Evolutionary conservation across 2,329 filamentous ascomycete genomes (phyloP), one percentile per base, ranked within the genome.

Genomic region (Orbilia oligospora): DNA sequence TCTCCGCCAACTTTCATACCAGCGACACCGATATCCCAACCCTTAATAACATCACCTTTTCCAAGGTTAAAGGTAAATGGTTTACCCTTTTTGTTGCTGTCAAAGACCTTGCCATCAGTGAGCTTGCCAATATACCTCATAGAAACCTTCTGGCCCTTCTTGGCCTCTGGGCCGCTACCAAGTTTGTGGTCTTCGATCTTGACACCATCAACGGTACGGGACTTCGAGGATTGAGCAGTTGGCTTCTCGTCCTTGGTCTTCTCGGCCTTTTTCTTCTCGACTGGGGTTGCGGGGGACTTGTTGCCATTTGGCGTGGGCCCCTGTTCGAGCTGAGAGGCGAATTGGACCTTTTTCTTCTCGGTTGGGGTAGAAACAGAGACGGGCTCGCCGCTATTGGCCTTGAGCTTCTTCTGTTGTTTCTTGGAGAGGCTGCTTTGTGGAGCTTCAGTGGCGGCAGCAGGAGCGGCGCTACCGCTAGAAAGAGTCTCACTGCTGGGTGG

Each of bases 101-200:
- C 95, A 83, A 99, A 99, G 82, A 97, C 91, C 87, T 97, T 97
- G 86, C 94, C 94, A 85, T 97, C 92, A 84, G 91, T 89, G 80
- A 96, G 92, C 89, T 99, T 99, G 86, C 96, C 96, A 83, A 99
- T 98, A 87, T 99, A 99, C 84, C 96, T 91, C 90, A 99, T 96
- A 83, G 93, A 91, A 80, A 99, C 91, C 81, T 90, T 92, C 87
- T 97, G 92, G 81, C 96, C 95, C 83, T 90, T 91, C 91, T 98
- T 98, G 80, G 91, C 94, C 71, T 89, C 90, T 80, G 92, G 91
- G 82, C 96, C 96, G 81, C 89, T 90, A 77, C 96, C 96, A 80
- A 93, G 84, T 88, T 97, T 98, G 88, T 95, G 94, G 88, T 99
- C 96, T 83, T 99, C 96, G 81, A 99, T 88, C 81, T 91, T 97